A percentile compares a stretch with the other conserved stretches of the same genome.
Conservation (phyloP, 352 stramenopile species). For the Phytophthora vignae region DNA sequence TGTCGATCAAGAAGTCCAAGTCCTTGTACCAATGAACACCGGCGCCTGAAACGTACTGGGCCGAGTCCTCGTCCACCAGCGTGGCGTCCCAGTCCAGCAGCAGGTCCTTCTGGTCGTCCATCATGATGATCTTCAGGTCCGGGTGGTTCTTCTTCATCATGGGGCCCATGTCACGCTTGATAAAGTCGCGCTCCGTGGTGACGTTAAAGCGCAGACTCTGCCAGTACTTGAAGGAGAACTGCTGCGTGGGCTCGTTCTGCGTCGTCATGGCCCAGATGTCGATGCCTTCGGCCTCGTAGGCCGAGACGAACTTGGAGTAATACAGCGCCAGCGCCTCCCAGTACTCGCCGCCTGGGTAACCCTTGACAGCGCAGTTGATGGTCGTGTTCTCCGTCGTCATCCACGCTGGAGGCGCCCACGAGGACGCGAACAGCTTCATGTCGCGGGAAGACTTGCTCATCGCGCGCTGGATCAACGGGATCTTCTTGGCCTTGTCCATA, state of each 20-base stretch:
- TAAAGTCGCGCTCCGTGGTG: constrained; percentile 67
- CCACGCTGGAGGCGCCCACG: constrained; percentile 85
- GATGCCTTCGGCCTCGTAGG: constrained; percentile 76
- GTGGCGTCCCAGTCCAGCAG: constrained; percentile 54
- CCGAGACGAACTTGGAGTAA: constrained; percentile 87
- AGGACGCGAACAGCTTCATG: constrained; percentile 79
- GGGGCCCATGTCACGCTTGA: constrained; percentile 81
- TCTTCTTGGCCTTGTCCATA: constrained; percentile 85
- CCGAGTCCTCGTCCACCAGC: constrained; percentile 56
- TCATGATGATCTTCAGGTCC: constrained; percentile 84
- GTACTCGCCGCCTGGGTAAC: constrained; percentile 64
- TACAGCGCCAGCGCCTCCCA: constrained; percentile 84
- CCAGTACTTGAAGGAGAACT: constrained; percentile 52
- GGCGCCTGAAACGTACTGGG: constrained; percentile 81
- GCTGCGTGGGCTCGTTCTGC: constrained; percentile 84
- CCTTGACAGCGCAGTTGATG: constrained; percentile 63
- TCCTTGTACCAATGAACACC: constrained; percentile 91
- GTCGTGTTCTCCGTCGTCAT: constrained; percentile 82
- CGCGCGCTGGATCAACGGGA: constrained; percentile 74
- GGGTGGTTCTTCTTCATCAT: constrained; percentile 71
- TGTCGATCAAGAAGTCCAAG: constrained; percentile 58
- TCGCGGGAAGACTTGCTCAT: constrained; percentile 47
- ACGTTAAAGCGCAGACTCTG: constrained; percentile 66
- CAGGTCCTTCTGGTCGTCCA: constrained; percentile 86
- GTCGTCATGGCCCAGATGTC: constrained; percentile 85